These are phyloP conservation scores for Collybia mongolica DNA, from an alignment of 768 basidiomycete genomes.

Conservation along the genomic window DNA sequence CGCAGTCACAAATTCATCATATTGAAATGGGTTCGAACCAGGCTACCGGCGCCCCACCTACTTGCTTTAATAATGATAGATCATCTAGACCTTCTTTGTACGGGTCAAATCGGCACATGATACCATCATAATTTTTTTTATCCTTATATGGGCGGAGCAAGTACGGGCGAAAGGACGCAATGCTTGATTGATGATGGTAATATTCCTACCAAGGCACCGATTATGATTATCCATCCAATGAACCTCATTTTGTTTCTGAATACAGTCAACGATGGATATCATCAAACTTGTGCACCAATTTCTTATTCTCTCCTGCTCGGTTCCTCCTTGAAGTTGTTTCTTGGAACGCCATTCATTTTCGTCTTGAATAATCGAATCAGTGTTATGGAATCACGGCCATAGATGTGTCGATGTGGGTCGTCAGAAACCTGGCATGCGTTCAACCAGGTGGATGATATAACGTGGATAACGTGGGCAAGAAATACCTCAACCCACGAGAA, in stretches of 20 bases:
- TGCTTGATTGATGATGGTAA: too few species aligned
- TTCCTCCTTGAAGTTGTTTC: too few species aligned
- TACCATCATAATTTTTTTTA: too few species aligned
- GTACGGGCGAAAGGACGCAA: too few species aligned
- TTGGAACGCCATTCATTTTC: background rate
- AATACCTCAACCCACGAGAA: slow-evolving; percentile 71
- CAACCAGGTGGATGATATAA: background rate
- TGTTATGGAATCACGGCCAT: slow-evolving; percentile 65
- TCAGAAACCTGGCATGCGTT: slow-evolving; percentile 48
- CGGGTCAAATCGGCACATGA: background rate
- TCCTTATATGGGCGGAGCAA: too few species aligned
- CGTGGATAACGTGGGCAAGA: slow-evolving; percentile 5
- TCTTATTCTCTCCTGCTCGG: too few species aligned
- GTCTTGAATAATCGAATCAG: slow-evolving; percentile 50
- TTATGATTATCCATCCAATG: too few species aligned
- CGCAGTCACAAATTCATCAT: background rate
- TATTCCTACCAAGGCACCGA: too few species aligned
- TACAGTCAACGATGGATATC: too few species aligned
- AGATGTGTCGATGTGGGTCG: slow-evolving; percentile 56
- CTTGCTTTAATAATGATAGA: background rate
- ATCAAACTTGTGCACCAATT: too few species aligned
- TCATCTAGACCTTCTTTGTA: background rate
- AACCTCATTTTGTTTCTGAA: too few species aligned
- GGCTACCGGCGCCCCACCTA: background rate
- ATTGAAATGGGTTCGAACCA: too few species aligned